Base-by-base conservation (phyloP, 2,329 filamentous ascomycete species). In the Aquanectria penicillioides region DNA sequence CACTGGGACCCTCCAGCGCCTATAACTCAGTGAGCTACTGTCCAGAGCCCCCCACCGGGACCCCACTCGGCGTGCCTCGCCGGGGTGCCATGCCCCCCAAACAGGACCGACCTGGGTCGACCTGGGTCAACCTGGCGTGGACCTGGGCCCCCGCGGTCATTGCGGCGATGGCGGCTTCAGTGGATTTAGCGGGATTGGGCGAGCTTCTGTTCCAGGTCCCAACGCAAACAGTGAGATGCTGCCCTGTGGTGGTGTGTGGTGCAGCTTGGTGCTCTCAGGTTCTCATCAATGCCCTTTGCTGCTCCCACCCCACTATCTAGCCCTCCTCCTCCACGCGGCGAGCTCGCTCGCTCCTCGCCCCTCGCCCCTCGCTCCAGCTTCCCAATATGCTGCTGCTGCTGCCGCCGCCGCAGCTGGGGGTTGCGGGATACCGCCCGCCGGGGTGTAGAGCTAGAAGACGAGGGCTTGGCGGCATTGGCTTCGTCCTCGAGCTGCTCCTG, bases 21-120 rank as follows among this genome's bases (percentile, higher is more conserved):
- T 18, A 15, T 15, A 28, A 36, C 22, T 40, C 49, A 56, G 36
- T 26, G 37, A 43, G 40, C 52, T 41, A 52, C 38, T 23, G 26
- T n/a, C n/a, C n/a, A 48, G 41, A 41, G 8, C 38, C 66, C 67
- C 61, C 67, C 67, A 69, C 67, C 38, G 46, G 56, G 28, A 58
- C 62, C 58, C 67, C 67, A 69, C 67, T 69, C 67, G 54, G 65
- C 47, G 43, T 48, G 61, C 57, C 57, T 69, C 65, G 63, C 67
- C 65, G 64, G 60, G 66, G 44, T 46, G 31, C 48, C 41, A 28
- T 44, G 47, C 31, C 59, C 63, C 61, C 56, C 53, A 57, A 66
- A 47, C 62, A 56, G 54, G 50, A 54, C 44, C 55, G 47, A 20
- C 41, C 41, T 31, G 29, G 29, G 41, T 41, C 29, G 43, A 58